A percentile compares a stretch with the other conserved stretches of the same genome.
phyloP scores from a whole-genome alignment of 768 basidiomycete genomes.

The Russula earlei region DNA sequence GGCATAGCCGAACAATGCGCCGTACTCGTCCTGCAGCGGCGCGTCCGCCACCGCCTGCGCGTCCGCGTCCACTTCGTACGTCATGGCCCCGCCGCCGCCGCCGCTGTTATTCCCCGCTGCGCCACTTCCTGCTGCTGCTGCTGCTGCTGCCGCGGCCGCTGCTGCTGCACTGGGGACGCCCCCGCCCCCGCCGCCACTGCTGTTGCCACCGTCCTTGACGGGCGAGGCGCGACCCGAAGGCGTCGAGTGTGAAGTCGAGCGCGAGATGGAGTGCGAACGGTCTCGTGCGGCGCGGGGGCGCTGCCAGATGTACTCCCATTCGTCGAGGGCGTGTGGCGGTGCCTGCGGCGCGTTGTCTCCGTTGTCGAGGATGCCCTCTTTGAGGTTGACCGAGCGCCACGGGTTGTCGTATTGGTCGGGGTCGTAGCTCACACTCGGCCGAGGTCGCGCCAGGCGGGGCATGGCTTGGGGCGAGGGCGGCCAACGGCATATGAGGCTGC shows the following conservation, averaged over 20 bases:
- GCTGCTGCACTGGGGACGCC: background rate
- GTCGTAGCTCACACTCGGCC: slow-evolving; percentile 37
- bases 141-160: background rate
- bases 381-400: slow-evolving; percentile 55
- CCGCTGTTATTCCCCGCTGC: too few species aligned
- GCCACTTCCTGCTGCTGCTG: too few species aligned
- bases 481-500: slow-evolving; percentile 75
- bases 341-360: slow-evolving; percentile 21
- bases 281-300: slow-evolving; percentile 40
- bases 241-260: slow-evolving; percentile 24
- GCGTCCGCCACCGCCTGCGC: slow-evolving; percentile 5
- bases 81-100: background rate
- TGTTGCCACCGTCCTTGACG: slow-evolving; percentile 29
- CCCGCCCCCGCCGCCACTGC: background rate
- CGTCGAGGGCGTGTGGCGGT: slow-evolving; percentile 20
- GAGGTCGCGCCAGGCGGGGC: slow-evolving; percentile 63
- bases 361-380: slow-evolving; percentile 27
- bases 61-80: slow-evolving; percentile 28
- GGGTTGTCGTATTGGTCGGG: slow-evolving; percentile 60
- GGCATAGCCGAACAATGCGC: slow-evolving; percentile 69
- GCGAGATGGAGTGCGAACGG: slow-evolving; percentile 44
- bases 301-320: slow-evolving; percentile 55
- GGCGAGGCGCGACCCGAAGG: slow-evolving; percentile 47
- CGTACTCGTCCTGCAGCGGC: slow-evolving; percentile 40
- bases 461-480: slow-evolving; percentile 60